These are phyloP conservation scores for Sarocladiaceae sp. DNA, from an alignment of 2,329 filamentous ascomycete genomes.

Conservation along the genomic window DNA sequence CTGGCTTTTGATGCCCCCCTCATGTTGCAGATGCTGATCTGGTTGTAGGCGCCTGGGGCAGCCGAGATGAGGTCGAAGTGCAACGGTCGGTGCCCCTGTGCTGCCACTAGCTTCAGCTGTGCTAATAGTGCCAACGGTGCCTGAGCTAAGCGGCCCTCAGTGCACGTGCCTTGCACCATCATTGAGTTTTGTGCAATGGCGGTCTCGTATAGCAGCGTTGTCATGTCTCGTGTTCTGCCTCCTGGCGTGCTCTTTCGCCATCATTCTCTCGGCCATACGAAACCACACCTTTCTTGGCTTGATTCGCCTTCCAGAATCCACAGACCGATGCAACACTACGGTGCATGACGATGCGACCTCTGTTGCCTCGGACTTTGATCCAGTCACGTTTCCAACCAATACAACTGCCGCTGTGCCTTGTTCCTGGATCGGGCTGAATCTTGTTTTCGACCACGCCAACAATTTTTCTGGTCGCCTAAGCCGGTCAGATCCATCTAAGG, in stretches of 20 bases:
- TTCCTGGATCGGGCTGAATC: slow-evolving; percentile 3
- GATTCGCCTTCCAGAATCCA: background rate
- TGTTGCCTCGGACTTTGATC: background rate
- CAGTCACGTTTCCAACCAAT: background rate
- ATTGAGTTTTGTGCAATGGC: background rate
- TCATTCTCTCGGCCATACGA: background rate
- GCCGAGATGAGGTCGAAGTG: too few relatives aligned
- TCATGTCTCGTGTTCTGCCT: background rate
- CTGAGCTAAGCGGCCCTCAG: background rate
- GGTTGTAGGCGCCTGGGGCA: too few relatives aligned
- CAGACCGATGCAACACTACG: background rate
- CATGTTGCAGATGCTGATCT: too few relatives aligned
- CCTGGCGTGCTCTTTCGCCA: too few relatives aligned
- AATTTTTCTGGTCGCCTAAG: background rate
- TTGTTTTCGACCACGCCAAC: background rate
- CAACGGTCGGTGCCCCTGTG: too few relatives aligned
- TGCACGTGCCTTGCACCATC: background rate
- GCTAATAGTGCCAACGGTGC: too few relatives aligned
- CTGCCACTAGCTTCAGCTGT: too few relatives aligned
- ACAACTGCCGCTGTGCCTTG: slow-evolving; percentile 1
- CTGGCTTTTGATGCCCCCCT: too few relatives aligned
- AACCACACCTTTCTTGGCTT: background rate
- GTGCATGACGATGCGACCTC: background rate
- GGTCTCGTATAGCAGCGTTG: background rate
- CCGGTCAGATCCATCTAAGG: background rate